Base-by-base conservation (phyloP, 164 flowering plant genomes). In the Kingdonia uniflora region DNA sequence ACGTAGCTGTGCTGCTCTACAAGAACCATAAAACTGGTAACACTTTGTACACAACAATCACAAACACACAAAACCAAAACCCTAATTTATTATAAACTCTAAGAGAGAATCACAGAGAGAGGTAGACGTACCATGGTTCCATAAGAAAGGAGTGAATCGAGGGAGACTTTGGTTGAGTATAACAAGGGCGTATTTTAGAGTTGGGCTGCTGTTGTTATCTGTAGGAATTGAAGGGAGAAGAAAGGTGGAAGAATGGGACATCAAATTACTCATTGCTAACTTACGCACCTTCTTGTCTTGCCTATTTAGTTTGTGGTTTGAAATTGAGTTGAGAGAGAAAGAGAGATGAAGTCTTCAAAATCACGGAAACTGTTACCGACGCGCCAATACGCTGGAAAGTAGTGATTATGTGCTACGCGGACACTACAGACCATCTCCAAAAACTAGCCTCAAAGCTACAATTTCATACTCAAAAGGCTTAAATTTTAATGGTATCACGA, bases 151-250 rank as follows among this genome's bases (percentile, higher is more conserved):
- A 55, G 95, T 74, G 67, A 84, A 86, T 49, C 79, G 69, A 20
- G 97, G 99, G 49, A 92, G 81, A 43, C 64, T 68, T 29, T 81
- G 97, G 73, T 92, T 88, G 17, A 92, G 99, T 12, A 85, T 60
- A 49, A 92, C 76, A n/a, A 92, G 80, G 1, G 89, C 87, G 80
- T 82, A 88, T 1, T 76, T 71, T 23, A 44, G 65, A 45, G 64
- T 20, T 6, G 80, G 55, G 42, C 24, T 22, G 45, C 5, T 19
- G 46, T 58, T 37, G 19, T 47, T 19, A 52, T 72, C 74, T 23
- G 71, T 17, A 7, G 76, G 65, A 38, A 56, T 54, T 0, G 78
- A 5, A 10, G 91, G 95, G 19, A 86, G 84, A 54, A 92, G 95
- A 62, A 82, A 92, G 59, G 67, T 8, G 2, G 96, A 79, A 19